Evolutionary conservation across 352 stramenopile species (phyloP), one percentile per base, ranked within the genome.

Genomic region (Pythium apleroticum): DNA sequence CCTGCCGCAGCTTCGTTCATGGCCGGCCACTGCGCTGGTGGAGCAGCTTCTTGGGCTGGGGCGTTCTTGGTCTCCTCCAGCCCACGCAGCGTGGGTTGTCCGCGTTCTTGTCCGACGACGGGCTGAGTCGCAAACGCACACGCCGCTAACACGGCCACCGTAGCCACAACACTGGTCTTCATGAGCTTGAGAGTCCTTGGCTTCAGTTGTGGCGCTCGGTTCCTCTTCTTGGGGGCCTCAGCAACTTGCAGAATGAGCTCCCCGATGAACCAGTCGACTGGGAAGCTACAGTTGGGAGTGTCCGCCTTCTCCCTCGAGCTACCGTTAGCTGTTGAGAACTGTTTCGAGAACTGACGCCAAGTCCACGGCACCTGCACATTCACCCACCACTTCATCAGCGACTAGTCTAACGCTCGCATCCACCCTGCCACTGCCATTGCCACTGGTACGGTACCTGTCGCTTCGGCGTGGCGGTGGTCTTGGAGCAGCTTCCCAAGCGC

Each of bases 81-180:
- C 20, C 20, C 7, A n/a, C 46, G 46, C 20, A 27, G 20, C 20
- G 12, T 15, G 12, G 3, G 25, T 4, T 6, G 3, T 53, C n/a
- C 46, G 11, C 10, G 10, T 30, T 31, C 46, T 31, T 31, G 46
- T 20, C 3, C 46, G 25, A 31, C 46, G 11, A 14, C 25, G 1
- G 46, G 10, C 46, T 53, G 20, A 53, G 46, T 20, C 20, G 19
- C 46, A 27, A 53, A 53, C 20, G 46, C 46, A 31, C 20, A 53
- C 46, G 46, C 46, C 25, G 20, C 46, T 20, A 31, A 10, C 2
- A n/a, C 14, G 22, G 46, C 20, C n/a, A 31, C 46, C 20, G 25
- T 27, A 31, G 46, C 46, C 46, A 30, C 20, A 17, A 31, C 46
- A 31, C 46, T 53, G 22, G 25, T 27, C 46, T 53, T 53, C 46